Percentiles rank a stretch among this genome's conserved stretches.
Conservation (phyloP, 164 flowering plant species). For the Vitis amurensis region DNA sequence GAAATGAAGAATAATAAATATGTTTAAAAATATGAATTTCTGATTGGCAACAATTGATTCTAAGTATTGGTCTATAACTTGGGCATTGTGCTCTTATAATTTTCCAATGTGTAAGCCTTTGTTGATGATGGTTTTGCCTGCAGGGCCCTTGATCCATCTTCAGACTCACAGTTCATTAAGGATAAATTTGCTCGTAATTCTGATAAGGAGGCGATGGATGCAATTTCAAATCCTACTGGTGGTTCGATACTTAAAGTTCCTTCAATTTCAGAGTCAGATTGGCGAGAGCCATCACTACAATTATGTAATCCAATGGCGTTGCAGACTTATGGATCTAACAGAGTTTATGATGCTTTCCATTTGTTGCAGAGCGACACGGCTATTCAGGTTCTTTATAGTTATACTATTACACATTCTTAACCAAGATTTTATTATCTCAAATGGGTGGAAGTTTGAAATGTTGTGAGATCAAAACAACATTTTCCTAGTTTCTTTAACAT, state of each 20-base stretch:
- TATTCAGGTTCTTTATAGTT: constrained; percentile 55
- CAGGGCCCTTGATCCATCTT: constrained; percentile 37
- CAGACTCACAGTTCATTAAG: constrained; percentile 15
- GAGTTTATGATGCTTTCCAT: constrained; percentile 63
- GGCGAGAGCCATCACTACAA: constrained; percentile 64
- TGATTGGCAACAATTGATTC: too few relatives aligned
- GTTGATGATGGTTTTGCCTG: neutral
- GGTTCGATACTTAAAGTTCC: constrained; percentile 14
- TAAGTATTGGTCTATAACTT: too few relatives aligned
- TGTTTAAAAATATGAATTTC: too few relatives aligned
- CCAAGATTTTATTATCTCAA: too few relatives aligned
- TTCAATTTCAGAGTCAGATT: constrained; percentile 49
- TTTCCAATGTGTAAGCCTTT: neutral
- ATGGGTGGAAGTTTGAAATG: too few relatives aligned
- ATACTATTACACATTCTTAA: neutral
- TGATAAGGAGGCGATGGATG: constrained; percentile 18
- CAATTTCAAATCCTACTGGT: constrained; percentile 12
- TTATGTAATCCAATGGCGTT: constrained; percentile 26
- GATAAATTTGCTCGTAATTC: constrained; percentile 20
- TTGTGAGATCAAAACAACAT: too few relatives aligned
- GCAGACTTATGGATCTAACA: constrained; percentile 32
- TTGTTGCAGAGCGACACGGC: constrained; percentile 62
- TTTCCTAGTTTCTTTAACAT: too few relatives aligned
- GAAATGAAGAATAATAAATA: too few relatives aligned
- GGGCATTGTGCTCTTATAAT: too few relatives aligned